phyloP scores from a whole-genome alignment of 164 flowering plant species.

The Stephania yunnanensis region DNA sequence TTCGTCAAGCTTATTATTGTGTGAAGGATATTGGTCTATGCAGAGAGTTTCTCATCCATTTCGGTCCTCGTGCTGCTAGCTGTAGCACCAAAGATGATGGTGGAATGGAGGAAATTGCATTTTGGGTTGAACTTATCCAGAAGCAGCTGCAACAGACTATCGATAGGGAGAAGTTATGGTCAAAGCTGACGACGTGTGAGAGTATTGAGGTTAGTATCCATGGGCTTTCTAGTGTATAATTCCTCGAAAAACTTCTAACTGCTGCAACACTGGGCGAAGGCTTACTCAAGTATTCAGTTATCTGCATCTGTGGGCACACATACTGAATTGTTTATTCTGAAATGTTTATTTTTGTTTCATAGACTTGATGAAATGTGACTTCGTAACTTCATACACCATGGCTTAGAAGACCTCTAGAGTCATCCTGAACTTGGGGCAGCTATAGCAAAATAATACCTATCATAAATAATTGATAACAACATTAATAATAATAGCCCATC shows the following conservation, averaged over 20 bases:
- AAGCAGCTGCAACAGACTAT: conserved; percentile 80
- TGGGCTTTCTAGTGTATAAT: not conserved
- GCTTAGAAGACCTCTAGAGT: too few relatives aligned
- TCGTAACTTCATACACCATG: too few relatives aligned
- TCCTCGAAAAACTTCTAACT: not conserved
- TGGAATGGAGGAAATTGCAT: conserved; percentile 64
- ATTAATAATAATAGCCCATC: too few relatives aligned
- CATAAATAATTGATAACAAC: too few relatives aligned
- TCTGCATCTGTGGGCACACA: not conserved
- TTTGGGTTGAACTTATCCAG: conserved; percentile 93
- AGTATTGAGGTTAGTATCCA: conserved; percentile 75
- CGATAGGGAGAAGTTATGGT: conserved; percentile 93
- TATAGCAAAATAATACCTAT: too few relatives aligned
- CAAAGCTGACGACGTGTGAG: conserved; percentile 88
- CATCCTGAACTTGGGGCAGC: too few relatives aligned
- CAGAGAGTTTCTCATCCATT: conserved; percentile 86
- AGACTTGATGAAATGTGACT: not conserved
- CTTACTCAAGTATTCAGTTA: not conserved
- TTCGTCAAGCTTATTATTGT: conserved; percentile 59
- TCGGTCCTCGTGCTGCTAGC: conserved; percentile 88
- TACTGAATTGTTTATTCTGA: not conserved
- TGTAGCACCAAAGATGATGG: conserved; percentile 52
- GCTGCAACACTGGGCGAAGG: not conserved
- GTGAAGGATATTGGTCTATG: conserved; percentile 75
- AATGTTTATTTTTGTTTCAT: not conserved